phyloP scores from a whole-genome alignment of 2,329 filamentous ascomycete genomes.

The Claviceps paspali region DNA sequence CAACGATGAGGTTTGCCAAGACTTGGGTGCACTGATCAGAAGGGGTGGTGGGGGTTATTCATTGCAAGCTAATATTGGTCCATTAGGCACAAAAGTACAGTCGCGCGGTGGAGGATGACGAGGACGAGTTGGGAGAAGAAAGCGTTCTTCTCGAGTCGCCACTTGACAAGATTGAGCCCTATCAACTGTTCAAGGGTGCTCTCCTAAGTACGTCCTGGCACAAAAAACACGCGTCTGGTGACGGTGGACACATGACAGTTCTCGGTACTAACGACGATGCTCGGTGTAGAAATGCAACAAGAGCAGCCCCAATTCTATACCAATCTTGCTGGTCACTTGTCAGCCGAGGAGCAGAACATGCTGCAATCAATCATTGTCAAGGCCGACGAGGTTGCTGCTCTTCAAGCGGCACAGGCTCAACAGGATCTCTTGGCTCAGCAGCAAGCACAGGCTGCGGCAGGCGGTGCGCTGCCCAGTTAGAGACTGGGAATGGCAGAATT shows the following conservation, averaged over 20 bases:
- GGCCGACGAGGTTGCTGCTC: conserved; percentile 27
- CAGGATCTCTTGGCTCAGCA: conserved; percentile 15
- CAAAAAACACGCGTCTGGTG: too few relatives aligned
- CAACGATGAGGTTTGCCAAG: conserved; percentile 60
- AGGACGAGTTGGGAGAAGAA: conserved; percentile 85
- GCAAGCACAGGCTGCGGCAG: conserved; percentile 8
- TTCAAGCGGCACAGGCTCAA: conserved; percentile 8
- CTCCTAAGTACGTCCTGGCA: conserved; percentile 63
- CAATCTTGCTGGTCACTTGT: conserved; percentile 62
- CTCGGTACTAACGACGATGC: background rate
- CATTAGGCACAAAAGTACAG: conserved; percentile 67
- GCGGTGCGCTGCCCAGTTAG: conserved; percentile 6
- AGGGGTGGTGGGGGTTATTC: too few relatives aligned
- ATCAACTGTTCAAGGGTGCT: conserved; percentile 71
- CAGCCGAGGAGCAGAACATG: conserved; percentile 64
- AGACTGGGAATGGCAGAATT: background rate
- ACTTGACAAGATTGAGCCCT: conserved; percentile 89
- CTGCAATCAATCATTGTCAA: conserved; percentile 66
- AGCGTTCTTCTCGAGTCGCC: conserved; percentile 86
- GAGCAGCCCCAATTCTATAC: conserved; percentile 83
- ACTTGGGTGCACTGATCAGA: too few relatives aligned
- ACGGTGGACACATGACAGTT: too few relatives aligned
- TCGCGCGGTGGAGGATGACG: conserved; percentile 52
- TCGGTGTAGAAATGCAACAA: conserved; percentile 59
- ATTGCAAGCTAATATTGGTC: too few relatives aligned